Conservation (phyloP, 139 green algal species). For the Chlorella sp. region DNA sequence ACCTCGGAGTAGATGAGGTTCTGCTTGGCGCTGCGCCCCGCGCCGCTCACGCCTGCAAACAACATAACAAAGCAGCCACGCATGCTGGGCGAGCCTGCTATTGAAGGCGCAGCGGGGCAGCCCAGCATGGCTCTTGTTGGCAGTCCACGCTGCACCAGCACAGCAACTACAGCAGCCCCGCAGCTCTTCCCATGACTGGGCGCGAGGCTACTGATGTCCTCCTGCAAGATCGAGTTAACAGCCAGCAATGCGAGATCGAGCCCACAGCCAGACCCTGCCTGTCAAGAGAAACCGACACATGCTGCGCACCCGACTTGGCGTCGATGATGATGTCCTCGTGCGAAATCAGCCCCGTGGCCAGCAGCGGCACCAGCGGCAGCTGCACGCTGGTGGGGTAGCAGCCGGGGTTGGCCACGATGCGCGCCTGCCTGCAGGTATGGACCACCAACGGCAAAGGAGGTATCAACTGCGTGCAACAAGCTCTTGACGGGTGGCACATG, state of each 20-base stretch:
- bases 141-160: too few species aligned
- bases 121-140: too few species aligned
- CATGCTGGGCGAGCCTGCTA: too few species aligned
- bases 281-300: too few species aligned
- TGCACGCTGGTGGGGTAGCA: conserved; percentile 96
- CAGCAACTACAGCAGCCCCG: too few species aligned
- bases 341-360: conserved; percentile 79
- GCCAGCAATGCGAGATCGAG: too few species aligned
- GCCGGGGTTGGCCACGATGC: conserved; percentile 97
- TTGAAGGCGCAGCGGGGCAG: too few species aligned
- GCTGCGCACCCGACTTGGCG: conserved; percentile 85
- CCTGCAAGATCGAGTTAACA: too few species aligned
- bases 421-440: conserved; percentile 49
- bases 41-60: conserved; percentile 87
- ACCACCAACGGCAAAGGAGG: too few species aligned
- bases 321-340: conserved; percentile 97
- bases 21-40: conserved; percentile 90
- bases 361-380: conserved; percentile 84
- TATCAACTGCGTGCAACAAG: too few species aligned
- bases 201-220: background rate
- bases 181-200: too few species aligned
- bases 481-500: background rate
- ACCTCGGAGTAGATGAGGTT: conserved; percentile 93
- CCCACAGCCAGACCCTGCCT: too few species aligned
- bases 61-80: background rate